A percentile compares a stretch with the other conserved stretches of the same genome.
Conservation (phyloP, 1,284 basidiomycete species). For the Vanrija sp. region DNA sequence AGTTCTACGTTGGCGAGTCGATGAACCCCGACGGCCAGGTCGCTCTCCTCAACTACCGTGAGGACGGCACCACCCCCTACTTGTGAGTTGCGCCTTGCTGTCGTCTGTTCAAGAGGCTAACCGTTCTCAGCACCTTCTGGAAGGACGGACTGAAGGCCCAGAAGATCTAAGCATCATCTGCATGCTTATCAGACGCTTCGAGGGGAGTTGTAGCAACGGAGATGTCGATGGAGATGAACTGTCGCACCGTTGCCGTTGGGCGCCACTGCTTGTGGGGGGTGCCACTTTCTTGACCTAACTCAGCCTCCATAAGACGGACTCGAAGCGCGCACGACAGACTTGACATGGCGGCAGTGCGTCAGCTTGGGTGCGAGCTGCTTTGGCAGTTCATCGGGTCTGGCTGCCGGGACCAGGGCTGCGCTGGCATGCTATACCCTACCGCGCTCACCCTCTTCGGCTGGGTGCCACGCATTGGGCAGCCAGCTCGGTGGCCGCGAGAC, state of each 20-base stretch:
- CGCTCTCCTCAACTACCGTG: conserved; percentile 66
- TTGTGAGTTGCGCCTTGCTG: neutral
- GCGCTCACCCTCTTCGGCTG: no score
- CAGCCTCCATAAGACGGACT: neutral
- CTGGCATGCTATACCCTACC: no score
- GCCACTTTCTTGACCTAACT: neutral
- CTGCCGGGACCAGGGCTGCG: no score
- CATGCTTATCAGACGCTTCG: neutral
- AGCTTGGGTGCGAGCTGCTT: no score
- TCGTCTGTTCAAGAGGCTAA: neutral
- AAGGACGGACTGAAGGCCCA: conserved; percentile 77
- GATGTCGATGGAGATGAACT: no score
- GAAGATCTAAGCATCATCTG: conserved; percentile 24
- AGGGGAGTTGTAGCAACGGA: neutral
- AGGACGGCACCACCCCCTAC: conserved; percentile 63
- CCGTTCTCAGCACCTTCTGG: conserved; percentile 64
- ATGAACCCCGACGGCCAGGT: conserved; percentile 90
- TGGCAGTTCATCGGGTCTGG: no score
- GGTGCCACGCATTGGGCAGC: no score
- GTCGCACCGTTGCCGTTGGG: no score
- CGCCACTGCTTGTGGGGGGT: neutral
- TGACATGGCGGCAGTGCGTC: no score
- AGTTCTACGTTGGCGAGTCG: conserved; percentile 71
- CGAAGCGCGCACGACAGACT: no score
- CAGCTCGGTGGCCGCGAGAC: no score